Conservation (phyloP, 2,329 filamentous ascomycete genomes). For the Capronia coronata region DNA sequence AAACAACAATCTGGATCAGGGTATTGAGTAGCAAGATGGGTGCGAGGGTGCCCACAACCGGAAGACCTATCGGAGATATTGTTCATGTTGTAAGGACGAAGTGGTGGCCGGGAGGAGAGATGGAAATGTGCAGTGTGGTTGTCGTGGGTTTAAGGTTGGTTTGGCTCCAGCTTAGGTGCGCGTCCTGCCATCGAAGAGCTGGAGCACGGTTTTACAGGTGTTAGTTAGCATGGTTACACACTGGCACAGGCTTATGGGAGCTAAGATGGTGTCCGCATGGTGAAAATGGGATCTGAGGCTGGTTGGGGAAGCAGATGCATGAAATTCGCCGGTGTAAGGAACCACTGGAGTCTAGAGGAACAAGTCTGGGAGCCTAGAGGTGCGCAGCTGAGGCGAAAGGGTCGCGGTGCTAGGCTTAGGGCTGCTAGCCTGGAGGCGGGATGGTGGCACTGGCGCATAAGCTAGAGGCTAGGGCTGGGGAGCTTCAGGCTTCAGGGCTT, state of each 20-base stretch:
- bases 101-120: background rate
- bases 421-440: background rate
- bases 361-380: background rate
- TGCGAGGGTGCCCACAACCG: too few relatives aligned
- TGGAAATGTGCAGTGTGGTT: background rate
- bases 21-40: too few relatives aligned
- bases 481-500: too few relatives aligned
- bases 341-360: background rate
- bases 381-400: background rate
- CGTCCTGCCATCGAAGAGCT: too few relatives aligned
- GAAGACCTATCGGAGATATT: too few relatives aligned
- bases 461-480: too few relatives aligned
- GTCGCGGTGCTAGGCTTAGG: too few relatives aligned
- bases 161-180: too few relatives aligned
- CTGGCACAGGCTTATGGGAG: conserved; percentile 21
- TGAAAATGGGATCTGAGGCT: background rate
- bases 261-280: conserved; percentile 21
- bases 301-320: conserved; percentile 7
- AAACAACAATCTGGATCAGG: too few relatives aligned
- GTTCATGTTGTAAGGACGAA: too few relatives aligned
- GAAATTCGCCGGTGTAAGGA: conserved; percentile 15
- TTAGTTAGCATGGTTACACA: conserved; percentile 23
- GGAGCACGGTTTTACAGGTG: too few relatives aligned
- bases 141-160: conserved; percentile 23
- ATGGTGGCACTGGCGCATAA: background rate